Percentiles rank a stretch among this genome's conserved stretches.
Conservation (phyloP, 192 early-diverging fungal genomes). For the Diversispora eburnea region DNA sequence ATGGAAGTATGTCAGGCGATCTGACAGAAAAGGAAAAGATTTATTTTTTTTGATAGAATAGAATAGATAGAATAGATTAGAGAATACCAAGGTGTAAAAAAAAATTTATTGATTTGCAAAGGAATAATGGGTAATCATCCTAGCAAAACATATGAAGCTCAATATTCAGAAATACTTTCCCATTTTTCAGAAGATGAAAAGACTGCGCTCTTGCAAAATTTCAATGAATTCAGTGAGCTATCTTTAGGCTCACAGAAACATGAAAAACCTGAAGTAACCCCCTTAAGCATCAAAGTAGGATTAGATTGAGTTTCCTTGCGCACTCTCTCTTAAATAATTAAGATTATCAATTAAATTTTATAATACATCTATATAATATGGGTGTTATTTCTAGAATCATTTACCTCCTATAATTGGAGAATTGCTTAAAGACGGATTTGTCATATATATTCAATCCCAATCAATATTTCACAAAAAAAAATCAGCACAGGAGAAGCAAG, state of each 20-base stretch:
- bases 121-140: conserved; percentile 1
- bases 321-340: background rate
- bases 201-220: background rate
- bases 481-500: background rate
- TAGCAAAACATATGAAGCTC: conserved; percentile 3
- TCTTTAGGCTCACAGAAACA: background rate
- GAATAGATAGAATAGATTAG: too few relatives aligned
- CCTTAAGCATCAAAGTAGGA: background rate
- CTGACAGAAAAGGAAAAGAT: too few relatives aligned
- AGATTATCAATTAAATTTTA: background rate
- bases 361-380: too few relatives aligned
- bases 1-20: too few relatives aligned
- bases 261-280: background rate
- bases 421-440: conserved; percentile 5
- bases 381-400: background rate
- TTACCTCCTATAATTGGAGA: background rate
- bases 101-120: background rate
- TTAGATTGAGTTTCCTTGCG: background rate
- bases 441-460: conserved; percentile 3
- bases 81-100: too few relatives aligned
- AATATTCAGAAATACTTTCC: background rate
- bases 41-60: too few relatives aligned
- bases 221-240: background rate
- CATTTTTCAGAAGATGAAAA: conserved; percentile 14
- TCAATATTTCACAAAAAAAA: background rate